phyloP scores from a whole-genome alignment of 345 rosid genomes.

The Draba incana region DNA sequence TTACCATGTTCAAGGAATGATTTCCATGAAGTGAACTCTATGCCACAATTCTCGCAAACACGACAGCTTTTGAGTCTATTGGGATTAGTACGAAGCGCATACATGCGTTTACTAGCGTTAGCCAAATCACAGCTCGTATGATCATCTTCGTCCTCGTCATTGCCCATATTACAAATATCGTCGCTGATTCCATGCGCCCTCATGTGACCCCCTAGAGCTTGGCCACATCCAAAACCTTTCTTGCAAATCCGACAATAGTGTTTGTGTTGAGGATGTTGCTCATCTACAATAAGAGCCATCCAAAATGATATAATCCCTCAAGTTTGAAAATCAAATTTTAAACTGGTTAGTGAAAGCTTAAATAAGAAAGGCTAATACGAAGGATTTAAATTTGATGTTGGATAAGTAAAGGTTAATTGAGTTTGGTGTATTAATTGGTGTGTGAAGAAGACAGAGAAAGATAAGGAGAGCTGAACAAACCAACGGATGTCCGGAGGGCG shows the following conservation, averaged over 20 bases:
- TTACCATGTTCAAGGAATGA: slow-evolving; percentile 77
- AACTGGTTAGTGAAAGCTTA: background rate
- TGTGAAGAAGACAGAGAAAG: slow-evolving; percentile 25
- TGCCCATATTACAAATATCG: slow-evolving; percentile 16
- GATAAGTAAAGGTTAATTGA: slow-evolving; percentile 8
- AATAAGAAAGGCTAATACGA: background rate
- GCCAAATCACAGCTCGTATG: slow-evolving; percentile 48
- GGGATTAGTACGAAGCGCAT: slow-evolving; percentile 67
- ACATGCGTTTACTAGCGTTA: slow-evolving; percentile 60
- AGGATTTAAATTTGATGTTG: background rate
- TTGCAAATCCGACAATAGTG: slow-evolving; percentile 67
- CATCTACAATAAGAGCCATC: slow-evolving; percentile 43
- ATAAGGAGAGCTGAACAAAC: slow-evolving; percentile 21
- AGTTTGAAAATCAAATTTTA: background rate
- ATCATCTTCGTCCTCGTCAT: slow-evolving; percentile 58
- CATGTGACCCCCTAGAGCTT: slow-evolving; percentile 71
- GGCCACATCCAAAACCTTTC: slow-evolving; percentile 61
- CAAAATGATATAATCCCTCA: background rate
- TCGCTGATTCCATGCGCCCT: slow-evolving; percentile 65
- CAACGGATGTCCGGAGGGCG: slow-evolving; percentile 30
- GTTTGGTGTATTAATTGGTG: slow-evolving; percentile 25
- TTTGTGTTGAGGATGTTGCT: slow-evolving; percentile 45
- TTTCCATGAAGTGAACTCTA: slow-evolving; percentile 81
- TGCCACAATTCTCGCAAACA: slow-evolving; percentile 74
- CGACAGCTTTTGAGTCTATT: slow-evolving; percentile 65